phyloP scores from a whole-genome alignment of 2,329 filamentous ascomycete species.

The Diplocarpon rosae region DNA sequence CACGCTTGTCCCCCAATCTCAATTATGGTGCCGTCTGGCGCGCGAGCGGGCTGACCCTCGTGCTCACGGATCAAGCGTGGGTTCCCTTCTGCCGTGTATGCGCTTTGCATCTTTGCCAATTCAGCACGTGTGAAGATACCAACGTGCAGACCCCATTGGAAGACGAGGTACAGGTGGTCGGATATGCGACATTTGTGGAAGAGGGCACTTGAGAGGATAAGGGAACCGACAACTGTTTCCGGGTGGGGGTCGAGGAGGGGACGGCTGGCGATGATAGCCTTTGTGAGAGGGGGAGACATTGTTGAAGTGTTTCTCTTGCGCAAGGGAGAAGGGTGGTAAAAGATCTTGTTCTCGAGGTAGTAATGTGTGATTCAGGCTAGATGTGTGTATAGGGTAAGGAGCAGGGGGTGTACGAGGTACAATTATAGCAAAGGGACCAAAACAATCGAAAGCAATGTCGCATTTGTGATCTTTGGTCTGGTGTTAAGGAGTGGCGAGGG shows the following conservation, averaged over 20 bases:
- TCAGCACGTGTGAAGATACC: not conserved
- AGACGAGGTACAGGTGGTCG: slow-evolving; percentile 1
- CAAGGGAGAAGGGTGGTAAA: no score
- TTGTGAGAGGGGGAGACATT: slow-evolving; percentile 1
- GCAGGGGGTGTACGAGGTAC: no score
- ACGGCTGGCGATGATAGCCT: not conserved
- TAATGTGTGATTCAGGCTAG: no score
- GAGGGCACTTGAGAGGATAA: not conserved
- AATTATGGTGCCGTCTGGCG: slow-evolving; percentile 1
- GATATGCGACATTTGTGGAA: slow-evolving; percentile 3
- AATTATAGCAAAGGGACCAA: no score
- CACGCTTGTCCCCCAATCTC: slow-evolving; percentile 1
- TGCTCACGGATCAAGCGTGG: not conserved
- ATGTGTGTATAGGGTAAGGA: no score
- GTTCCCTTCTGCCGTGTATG: not conserved
- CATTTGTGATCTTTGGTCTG: no score
- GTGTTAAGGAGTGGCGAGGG: no score
- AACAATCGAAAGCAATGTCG: no score
- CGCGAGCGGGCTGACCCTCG: slow-evolving; percentile 1
- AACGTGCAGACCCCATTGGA: slow-evolving; percentile 2
- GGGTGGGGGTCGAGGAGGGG: slow-evolving; percentile 1
- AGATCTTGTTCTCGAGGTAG: no score
- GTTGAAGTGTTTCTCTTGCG: no score
- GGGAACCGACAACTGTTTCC: not conserved
- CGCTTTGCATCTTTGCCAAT: not conserved